Percentiles rank a stretch among this genome's conserved stretches.
phyloP scores from a whole-genome alignment of 768 basidiomycete genomes.

The Lentinula detonsa region DNA sequence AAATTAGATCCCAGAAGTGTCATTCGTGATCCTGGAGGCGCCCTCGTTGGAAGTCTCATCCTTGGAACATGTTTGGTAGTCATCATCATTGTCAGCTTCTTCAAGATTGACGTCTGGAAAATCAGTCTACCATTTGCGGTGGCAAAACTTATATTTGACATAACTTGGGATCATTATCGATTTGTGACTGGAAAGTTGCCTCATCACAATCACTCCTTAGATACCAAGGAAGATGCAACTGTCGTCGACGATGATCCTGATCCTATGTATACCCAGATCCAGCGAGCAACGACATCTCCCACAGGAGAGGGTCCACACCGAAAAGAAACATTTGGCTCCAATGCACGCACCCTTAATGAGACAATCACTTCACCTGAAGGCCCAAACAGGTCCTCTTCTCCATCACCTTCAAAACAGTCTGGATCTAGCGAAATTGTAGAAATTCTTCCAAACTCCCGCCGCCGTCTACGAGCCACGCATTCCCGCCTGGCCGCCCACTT shows the following conservation, averaged over 20 bases:
- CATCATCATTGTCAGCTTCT: constrained; percentile 70
- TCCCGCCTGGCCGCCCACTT: constrained; percentile 33
- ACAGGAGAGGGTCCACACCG: neutral
- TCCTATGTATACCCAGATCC: constrained; percentile 9
- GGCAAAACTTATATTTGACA: constrained; percentile 65
- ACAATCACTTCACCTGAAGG: neutral
- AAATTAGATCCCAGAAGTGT: constrained; percentile 50
- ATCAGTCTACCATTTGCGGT: constrained; percentile 79
- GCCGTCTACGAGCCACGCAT: constrained; percentile 5
- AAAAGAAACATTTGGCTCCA: constrained; percentile 4
- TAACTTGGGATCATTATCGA: constrained; percentile 51
- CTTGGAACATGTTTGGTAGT: constrained; percentile 64
- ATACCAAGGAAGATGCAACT: constrained; percentile 10
- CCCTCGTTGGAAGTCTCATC: constrained; percentile 64
- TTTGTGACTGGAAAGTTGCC: constrained; percentile 21
- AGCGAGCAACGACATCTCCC: constrained; percentile 9
- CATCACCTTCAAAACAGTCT: neutral
- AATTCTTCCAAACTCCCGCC: neutral
- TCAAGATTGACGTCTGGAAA: constrained; percentile 76
- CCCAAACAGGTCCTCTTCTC: neutral
- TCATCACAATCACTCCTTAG: constrained; percentile 14
- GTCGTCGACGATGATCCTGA: constrained; percentile 5
- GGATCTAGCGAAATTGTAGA: neutral
- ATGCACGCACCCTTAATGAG: neutral
- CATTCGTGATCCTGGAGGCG: constrained; percentile 69